Evolutionary conservation across 306 rosid genomes (phyloP).

Genomic region (Lathyrus sativus): DNA sequence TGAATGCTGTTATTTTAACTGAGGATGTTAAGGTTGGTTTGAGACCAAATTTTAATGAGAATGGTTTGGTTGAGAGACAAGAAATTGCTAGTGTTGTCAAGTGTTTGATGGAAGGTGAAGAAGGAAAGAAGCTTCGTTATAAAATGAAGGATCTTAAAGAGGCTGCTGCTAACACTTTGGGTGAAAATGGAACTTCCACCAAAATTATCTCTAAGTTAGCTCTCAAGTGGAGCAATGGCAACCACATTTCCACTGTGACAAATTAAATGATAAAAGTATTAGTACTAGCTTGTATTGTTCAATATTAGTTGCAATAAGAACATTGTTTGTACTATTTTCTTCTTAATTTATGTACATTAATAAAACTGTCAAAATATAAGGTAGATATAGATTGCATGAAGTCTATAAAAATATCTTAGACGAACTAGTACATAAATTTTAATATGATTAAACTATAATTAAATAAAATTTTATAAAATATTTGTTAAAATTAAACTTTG

Average conservation of each 20-base stretch:
- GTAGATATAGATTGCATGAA: no score
- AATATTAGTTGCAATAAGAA: background rate
- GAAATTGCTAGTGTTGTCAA: slow-evolving; percentile 58
- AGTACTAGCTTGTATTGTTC: background rate
- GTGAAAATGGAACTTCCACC: slow-evolving; percentile 56
- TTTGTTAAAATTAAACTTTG: no score
- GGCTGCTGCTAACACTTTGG: slow-evolving; percentile 42
- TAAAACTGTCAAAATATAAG: background rate
- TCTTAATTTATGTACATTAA: background rate
- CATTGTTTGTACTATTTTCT: background rate
- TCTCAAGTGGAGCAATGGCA: slow-evolving; percentile 44
- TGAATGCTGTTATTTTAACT: slow-evolving; percentile 61
- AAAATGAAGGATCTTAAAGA: slow-evolving; percentile 61
- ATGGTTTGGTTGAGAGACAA: slow-evolving; percentile 53
- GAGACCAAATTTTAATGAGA: slow-evolving; percentile 35
- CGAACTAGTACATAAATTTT: no score
- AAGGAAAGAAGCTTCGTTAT: slow-evolving; percentile 64
- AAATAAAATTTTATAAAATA: no score
- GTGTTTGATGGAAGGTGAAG: slow-evolving; percentile 71
- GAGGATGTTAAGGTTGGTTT: slow-evolving; percentile 54
- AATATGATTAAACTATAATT: no score
- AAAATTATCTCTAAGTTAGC: slow-evolving; percentile 47
- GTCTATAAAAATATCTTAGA: no score
- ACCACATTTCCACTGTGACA: slow-evolving; percentile 1
- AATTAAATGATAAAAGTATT: background rate